phyloP scores from a whole-genome alignment of 163 green algal genomes.

The Scenedesmus sp. region DNA sequence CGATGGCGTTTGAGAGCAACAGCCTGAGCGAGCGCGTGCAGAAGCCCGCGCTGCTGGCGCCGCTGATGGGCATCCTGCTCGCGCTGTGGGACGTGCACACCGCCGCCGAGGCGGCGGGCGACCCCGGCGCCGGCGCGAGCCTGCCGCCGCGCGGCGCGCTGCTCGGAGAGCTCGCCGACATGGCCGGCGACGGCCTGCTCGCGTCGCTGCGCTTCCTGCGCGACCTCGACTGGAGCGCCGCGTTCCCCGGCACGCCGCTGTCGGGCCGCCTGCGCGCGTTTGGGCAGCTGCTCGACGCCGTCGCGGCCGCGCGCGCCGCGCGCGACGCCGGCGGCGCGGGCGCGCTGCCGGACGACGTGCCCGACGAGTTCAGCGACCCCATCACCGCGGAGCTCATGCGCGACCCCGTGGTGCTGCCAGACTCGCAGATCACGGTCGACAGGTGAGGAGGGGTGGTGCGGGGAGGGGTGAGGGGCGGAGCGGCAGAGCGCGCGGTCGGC shows the following conservation, averaged over 20 bases:
- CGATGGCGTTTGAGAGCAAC: conserved; percentile 45
- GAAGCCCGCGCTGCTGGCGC: conserved; percentile 62
- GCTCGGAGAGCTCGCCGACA: conserved; percentile 26
- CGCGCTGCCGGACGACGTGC: conserved; percentile 40
- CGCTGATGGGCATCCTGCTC: conserved; percentile 63
- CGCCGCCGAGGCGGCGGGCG: background rate
- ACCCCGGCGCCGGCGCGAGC: background rate
- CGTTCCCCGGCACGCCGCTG: conserved; percentile 22
- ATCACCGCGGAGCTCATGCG: conserved; percentile 57
- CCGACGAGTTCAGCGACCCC: conserved; percentile 62
- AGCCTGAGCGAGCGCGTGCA: conserved; percentile 62
- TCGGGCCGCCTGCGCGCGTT: conserved; percentile 9
- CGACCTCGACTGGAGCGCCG: conserved; percentile 40
- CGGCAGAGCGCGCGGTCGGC: too few relatives aligned
- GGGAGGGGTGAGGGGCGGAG: background rate
- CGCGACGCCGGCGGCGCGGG: conserved; percentile 11
- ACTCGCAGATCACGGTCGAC: conserved; percentile 55
- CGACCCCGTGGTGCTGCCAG: conserved; percentile 59
- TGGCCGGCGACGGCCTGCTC: conserved; percentile 31
- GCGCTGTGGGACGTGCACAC: conserved; percentile 46
- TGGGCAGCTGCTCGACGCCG: conserved; percentile 34
- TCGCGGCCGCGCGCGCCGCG: conserved; percentile 9
- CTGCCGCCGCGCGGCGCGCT: background rate
- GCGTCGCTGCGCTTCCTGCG: conserved; percentile 32
- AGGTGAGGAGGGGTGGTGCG: conserved; percentile 1